Evolutionary conservation across 2,329 filamentous ascomycete species (phyloP), one percentile per base, ranked within the genome.

Genomic region (Triangularia setosa): DNA sequence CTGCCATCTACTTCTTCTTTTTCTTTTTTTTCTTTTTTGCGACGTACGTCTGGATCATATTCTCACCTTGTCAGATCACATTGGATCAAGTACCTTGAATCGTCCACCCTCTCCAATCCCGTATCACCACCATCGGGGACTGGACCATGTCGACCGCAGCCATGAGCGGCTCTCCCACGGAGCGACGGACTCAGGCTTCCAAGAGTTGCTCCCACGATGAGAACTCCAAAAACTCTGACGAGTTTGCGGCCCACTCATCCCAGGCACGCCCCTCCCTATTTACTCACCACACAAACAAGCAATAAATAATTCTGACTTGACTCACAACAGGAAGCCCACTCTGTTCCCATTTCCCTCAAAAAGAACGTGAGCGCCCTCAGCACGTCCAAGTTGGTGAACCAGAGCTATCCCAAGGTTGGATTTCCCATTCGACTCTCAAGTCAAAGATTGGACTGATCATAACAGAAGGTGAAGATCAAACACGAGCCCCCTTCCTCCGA

Each of bases 351-450:
- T 2, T 65, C 70, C n/a, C 62, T 74, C 35, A 82, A 82, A 72
- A 83, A 81, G 69, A 73, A 76, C n/a, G 74, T 82, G 28, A 75
- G 78, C 40, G 78, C 79, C 44, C 76, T 87, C 67, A 74, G 80
- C 27, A 80, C 84, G 4, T 84, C 81, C 58, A 87, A 84, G 71
- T 73, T 87, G 68, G 79, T 78, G 63, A 87, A 87, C 64, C 83
- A 86, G 73, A 78, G 77, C 70, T 77, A 73, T 67, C 76, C 79
- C 70, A 86, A 86, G 81, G 85, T 86, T 68, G 66, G 73, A 65
- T 52, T 54, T 16, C 24, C 27, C 40, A 35, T 33, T 25, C 4
- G 33, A 30, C 16, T 27, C 52, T 55, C 23, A 3, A 16, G 23
- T 27, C 23, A n/a, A 44, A 14, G 12, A 54, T 52, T 23, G 53